Base-by-base conservation (phyloP, 768 basidiomycete genomes). In the Pleurotus citrinopileatus region DNA sequence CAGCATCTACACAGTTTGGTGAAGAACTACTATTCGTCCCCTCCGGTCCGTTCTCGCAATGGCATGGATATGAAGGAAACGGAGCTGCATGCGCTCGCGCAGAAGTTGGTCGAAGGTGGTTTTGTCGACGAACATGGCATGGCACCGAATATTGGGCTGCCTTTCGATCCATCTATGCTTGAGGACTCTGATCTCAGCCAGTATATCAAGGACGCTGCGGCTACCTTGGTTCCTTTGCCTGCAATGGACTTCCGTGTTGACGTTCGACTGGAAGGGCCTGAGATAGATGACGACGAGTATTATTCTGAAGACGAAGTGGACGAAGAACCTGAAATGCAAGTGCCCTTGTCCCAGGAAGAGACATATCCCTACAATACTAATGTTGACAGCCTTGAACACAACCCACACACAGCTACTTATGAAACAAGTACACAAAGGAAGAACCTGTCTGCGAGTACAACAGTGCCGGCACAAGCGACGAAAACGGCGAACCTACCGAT, bases 191-290 rank as follows among this genome's bases (percentile, higher is more conserved):
- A 26, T 15, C 34, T 22, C 47, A 8, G 37, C 34, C 32, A 51
- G 48, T 51, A 51, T 23, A 36, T 51, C 15, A 51, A 51, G 22
- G 48, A 51, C 34, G 48, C 48, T 6, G 48, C 48, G 48, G 48
- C 48, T 0, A 51, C 48, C 4, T 25, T 51, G 7, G 48, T 51
- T 6, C 48, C 48, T 2, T 19, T 51, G 12, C 48, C 48, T 7
- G 10, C 29, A 3, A 9, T 37, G 22, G 48, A 51, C 22, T 51
- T 51, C 34, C 34, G 22, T 2, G n/a, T 51, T 26, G 15, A n/a
- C 34, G 32, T 34, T 34, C 9, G 10, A 10, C 37, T 51, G 22
- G 48, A 23, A n/a, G 48, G 23, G 19, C 17, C 34, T 50, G 32
- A 51, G 48, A 37, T 22, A 36, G 48, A 51, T 17, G 48, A 51